phyloP scores from a whole-genome alignment of 805 yeast genomes.

The Candida koratica region DNA sequence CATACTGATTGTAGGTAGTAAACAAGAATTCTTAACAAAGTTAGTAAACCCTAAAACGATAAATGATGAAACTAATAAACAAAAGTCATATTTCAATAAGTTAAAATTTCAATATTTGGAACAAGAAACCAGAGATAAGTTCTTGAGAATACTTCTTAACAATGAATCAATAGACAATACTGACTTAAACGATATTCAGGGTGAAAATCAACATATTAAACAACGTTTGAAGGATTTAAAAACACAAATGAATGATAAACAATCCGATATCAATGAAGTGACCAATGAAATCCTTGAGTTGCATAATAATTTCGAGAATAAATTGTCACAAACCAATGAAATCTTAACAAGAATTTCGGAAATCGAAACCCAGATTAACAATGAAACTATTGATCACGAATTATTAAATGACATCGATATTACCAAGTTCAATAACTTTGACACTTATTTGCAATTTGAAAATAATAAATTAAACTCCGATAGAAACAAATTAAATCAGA shows the following conservation, averaged over 20 bases:
- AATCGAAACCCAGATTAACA: constrained; percentile 20
- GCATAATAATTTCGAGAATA: constrained; percentile 22
- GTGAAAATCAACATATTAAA: constrained; percentile 21
- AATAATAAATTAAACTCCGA: constrained; percentile 8
- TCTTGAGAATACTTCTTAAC: constrained; percentile 45
- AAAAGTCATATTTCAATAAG: constrained; percentile 45
- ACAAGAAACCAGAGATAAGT: constrained; percentile 68
- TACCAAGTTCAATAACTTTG: constrained; percentile 6
- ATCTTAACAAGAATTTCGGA: constrained; percentile 22
- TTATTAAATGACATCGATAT: constrained; percentile 10
- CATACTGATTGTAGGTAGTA: constrained; percentile 11
- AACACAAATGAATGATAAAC: constrained; percentile 23
- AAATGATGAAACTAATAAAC: constrained; percentile 32
- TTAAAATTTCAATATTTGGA: constrained; percentile 64
- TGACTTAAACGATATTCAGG: constrained; percentile 21
- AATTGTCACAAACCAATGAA: constrained; percentile 23
- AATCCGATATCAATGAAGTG: constrained; percentile 26
- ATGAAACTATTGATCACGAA: constrained; percentile 6
- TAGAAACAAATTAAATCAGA: constrained; percentile 4
- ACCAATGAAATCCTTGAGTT: constrained; percentile 24
- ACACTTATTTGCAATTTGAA: constrained; percentile 5
- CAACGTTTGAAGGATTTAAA: constrained; percentile 23
- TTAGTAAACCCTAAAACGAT: constrained; percentile 27
- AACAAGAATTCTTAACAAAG: constrained; percentile 17
- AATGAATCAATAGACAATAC: constrained; percentile 14